These are phyloP conservation scores for Petunia axillaris DNA, from an alignment of 257 asterid species.

Conservation along the genomic window DNA sequence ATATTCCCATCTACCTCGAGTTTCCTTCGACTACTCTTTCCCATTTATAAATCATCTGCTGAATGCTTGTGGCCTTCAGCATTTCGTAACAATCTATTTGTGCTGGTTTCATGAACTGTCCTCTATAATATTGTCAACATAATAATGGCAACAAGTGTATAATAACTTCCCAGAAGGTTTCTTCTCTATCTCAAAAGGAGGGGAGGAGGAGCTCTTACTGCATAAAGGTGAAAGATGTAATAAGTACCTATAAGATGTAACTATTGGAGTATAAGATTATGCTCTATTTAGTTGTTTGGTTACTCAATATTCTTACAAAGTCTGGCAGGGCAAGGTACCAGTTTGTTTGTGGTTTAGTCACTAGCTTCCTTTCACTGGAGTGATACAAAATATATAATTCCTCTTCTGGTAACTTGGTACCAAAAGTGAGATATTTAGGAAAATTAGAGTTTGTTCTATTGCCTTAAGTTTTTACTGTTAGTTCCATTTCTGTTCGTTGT, in stretches of 20 bases:
- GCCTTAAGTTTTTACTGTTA: constrained; percentile 8
- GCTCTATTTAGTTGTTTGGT: not conserved
- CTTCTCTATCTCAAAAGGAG: not conserved
- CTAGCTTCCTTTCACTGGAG: not conserved
- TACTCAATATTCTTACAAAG: not conserved
- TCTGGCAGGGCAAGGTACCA: not conserved
- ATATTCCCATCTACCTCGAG: not conserved
- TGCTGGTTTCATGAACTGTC: not conserved
- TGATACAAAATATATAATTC: not conserved
- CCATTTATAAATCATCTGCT: no score
- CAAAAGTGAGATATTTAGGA: not conserved
- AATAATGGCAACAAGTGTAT: not conserved
- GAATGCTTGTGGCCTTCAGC: not conserved
- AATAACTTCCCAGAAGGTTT: not conserved
- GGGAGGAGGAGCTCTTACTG: not conserved
- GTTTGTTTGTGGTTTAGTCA: not conserved
- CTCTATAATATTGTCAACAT: no score
- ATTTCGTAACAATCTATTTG: not conserved
- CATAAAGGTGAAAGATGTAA: not conserved
- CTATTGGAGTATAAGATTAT: not conserved
- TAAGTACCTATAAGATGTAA: not conserved
- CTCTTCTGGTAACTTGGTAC: constrained; percentile 1
- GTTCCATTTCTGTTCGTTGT: not conserved
- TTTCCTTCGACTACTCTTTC: not conserved
- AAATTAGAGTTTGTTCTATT: constrained; percentile 1